phyloP scores from a whole-genome alignment of 2,329 filamentous ascomycete species.

The Sporothrix inflata region DNA sequence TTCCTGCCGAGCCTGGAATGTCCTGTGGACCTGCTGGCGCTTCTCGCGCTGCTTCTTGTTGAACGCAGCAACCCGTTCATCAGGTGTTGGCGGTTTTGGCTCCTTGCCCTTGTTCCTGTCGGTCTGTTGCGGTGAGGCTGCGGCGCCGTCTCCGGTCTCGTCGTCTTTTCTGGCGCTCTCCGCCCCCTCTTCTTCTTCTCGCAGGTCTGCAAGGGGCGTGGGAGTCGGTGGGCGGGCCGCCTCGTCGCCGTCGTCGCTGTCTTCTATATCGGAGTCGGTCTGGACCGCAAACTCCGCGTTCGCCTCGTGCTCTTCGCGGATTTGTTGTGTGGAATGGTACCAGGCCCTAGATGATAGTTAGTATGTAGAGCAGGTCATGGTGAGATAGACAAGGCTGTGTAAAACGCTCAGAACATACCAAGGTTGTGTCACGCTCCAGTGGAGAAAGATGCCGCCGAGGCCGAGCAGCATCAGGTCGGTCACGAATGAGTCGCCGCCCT shows the following conservation, averaged over 20 bases:
- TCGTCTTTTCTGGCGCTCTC: constrained; percentile 49
- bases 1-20: constrained; percentile 33
- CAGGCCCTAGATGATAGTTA: constrained; percentile 58
- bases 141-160: neutral
- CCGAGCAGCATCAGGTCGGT: constrained; percentile 83
- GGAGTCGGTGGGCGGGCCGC: neutral
- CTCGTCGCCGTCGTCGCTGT: constrained; percentile 11
- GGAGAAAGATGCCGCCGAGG: constrained; percentile 81
- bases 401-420: constrained; percentile 61
- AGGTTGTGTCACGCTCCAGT: constrained; percentile 88
- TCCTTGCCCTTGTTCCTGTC: neutral
- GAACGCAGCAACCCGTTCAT: constrained; percentile 21
- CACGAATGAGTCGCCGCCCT: constrained; percentile 79
- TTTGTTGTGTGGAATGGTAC: constrained; percentile 71
- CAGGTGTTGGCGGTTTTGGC: constrained; percentile 6
- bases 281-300: constrained; percentile 48
- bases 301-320: constrained; percentile 57
- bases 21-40: constrained; percentile 37
- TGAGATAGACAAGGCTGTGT: neutral
- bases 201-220: constrained; percentile 47
- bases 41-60: constrained; percentile 26
- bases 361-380: neutral
- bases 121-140: too few species aligned
- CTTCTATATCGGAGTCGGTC: constrained; percentile 42
- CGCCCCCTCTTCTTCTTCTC: constrained; percentile 46